Base-by-base conservation (phyloP, 805 yeast species). In the baker's yeast (Saccharomyces cerevisiae) region DNA sequence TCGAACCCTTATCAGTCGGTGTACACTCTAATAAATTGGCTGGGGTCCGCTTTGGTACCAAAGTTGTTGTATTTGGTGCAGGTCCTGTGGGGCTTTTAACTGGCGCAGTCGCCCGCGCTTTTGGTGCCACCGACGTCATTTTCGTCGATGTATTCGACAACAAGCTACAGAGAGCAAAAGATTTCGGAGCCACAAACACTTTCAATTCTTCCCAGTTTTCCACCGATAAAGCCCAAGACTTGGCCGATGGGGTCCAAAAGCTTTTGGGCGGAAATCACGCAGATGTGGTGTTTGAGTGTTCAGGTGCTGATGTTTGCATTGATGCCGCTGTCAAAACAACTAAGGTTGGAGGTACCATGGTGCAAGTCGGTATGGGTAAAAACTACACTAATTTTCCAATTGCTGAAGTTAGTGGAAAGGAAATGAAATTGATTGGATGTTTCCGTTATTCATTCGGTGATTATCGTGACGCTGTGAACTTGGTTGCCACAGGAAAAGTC, bases 341-440 rank as follows among this genome's bases (percentile, higher is more conserved):
- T 55, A 79, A 73, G 51, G 75, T 81, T 32, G 89, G 88, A 53
- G 96, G 96, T 27, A 75, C 83, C 51, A 83, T 77, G 62, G 89
- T 87, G 31, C 96, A 88, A 70, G 92, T 87, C 32, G 97, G 96
- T 48, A 87, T 87, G 82, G 92, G 95, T 27, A 80, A 78, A 46
- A 84, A 81, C 47, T 75, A 79, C 49, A 77, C 87, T 56, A 76
- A 77, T 55, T 84, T 89, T 78, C 96, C 96, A 54, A 80, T 89
- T 63, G 80, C 87, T 8, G 81, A 77, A 56, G 73, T 89, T 53
- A 80, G 84, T 48, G 80, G 79, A 58, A 85, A 82, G 63, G 96
- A 89, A 68, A 69, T 87, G 56, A 75, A 79, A 1, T 75, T 86
- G 60, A 81, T 78, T 62, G 96, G 96, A 22, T 80, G 84, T 46